Evolutionary conservation across 306 rosid species (phyloP), one percentile per base, ranked within the genome.

Genomic region (Ceratonia siliqua): DNA sequence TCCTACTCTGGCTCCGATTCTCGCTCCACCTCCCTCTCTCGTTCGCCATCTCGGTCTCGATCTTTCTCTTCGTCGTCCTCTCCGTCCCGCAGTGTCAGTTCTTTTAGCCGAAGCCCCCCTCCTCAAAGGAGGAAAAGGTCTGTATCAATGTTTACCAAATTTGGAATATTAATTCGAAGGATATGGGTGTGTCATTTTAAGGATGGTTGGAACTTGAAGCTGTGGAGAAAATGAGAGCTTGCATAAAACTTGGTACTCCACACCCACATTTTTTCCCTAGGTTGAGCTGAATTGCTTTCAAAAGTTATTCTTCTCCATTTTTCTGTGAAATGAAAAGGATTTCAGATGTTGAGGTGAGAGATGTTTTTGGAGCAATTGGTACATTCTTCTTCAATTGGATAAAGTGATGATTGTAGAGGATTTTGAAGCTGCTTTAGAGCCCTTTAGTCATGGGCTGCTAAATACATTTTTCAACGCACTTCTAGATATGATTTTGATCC

Each of bases 21-120:
- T 42, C 11, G 48, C 4, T 13, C 48, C 48, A 2, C 2, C 32
- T 42, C 48, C 12, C 0, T 13, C 12, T 12, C 92, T 1, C 76
- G 82, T 8, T 82, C 89, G 4, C 62, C 38, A 5, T 90, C 96
- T 50, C 95, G 87, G 30, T 92, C 97, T 66, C 80, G 89, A 82
- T 86, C 91, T 13, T 73, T 81, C 78, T 83, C 96, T 20, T 78
- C 96, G 3, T 83, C 93, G 42, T 89, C 95, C 32, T 90, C 98
- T 70, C 88, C 85, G 1, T 93, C 93, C 5, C 92, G 92, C 48
- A 42, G 48, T 42, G 48, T 42, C 38, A 83, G 86, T 59, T 86
- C 97, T 55, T 88, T 88, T 1, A 91, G 91, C 82, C 84, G 89
- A 12, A 85, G 88, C 54, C 93, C 98, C 12, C 89, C 89, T 45